These are phyloP conservation scores for Trichoderma atroviride DNA, from an alignment of 2,329 filamentous ascomycete species.

Conservation along the genomic window DNA sequence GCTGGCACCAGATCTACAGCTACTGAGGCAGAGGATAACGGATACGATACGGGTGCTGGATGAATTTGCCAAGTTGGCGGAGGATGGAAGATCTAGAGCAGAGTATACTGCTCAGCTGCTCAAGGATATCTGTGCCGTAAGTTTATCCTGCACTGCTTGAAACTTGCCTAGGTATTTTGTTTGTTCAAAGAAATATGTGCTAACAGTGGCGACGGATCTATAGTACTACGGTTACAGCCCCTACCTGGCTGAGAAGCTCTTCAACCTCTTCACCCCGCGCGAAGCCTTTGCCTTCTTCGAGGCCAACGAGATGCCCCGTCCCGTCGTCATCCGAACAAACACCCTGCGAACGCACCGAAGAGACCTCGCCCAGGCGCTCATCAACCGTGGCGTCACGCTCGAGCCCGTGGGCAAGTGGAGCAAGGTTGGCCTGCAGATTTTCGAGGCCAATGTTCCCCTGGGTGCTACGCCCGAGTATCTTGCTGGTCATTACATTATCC, in stretches of 20 bases:
- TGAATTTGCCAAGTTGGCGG: conserved; percentile 79
- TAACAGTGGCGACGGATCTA: neutral
- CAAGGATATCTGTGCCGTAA: conserved; percentile 78
- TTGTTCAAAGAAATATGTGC: neutral
- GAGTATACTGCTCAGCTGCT: conserved; percentile 88
- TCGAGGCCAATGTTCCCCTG: conserved; percentile 81
- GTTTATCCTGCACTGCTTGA: neutral
- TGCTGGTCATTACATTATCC: conserved; percentile 95
- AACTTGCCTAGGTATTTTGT: neutral
- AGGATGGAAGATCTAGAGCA: conserved; percentile 77
- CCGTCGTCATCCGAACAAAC: conserved; percentile 95
- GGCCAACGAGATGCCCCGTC: conserved; percentile 92
- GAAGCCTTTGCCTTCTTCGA: conserved; percentile 99
- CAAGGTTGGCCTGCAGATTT: conserved; percentile 95
- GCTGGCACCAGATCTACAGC: conserved; percentile 85
- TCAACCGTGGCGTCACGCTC: conserved; percentile 93
- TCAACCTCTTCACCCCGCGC: conserved; percentile 85
- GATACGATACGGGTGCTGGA: conserved; percentile 91
- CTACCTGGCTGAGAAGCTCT: conserved; percentile 94
- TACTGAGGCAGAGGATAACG: conserved; percentile 85
- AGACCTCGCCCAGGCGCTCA: conserved; percentile 88
- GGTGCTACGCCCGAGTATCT: conserved; percentile 97
- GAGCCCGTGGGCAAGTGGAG: conserved; percentile 99
- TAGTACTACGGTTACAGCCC: conserved; percentile 92
- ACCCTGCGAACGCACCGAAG: conserved; percentile 76